These are phyloP conservation scores for Osmanthus fragrans DNA, from an alignment of 257 asterid species.

Conservation along the genomic window DNA sequence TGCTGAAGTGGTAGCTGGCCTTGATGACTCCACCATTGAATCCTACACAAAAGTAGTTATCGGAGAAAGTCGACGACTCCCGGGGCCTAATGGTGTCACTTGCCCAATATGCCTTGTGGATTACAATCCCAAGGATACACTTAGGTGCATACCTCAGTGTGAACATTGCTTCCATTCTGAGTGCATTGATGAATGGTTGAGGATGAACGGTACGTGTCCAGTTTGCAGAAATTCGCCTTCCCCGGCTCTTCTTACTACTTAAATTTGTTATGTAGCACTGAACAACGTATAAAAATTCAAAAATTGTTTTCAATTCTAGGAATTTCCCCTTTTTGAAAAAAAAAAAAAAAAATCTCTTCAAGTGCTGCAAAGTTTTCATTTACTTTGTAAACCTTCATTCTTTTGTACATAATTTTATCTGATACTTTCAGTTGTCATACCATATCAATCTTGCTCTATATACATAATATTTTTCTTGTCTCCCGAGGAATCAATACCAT, in stretches of 20 bases:
- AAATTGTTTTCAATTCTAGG: not conserved
- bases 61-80: constrained; percentile 69
- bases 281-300: not conserved
- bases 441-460: not conserved
- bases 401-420: not conserved
- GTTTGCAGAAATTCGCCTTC: constrained; percentile 35
- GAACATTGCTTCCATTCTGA: constrained; percentile 45
- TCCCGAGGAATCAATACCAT: too few species aligned
- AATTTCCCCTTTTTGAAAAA: too few species aligned
- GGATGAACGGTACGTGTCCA: constrained; percentile 35
- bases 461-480: too few species aligned
- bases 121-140: constrained; percentile 32
- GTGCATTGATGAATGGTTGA: constrained; percentile 42
- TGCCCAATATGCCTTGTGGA: constrained; percentile 47
- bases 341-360: too few species aligned
- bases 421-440: not conserved
- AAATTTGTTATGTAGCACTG: not conserved
- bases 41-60: constrained; percentile 63
- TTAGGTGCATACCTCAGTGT: constrained; percentile 42
- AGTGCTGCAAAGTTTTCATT: not conserved
- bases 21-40: constrained; percentile 64
- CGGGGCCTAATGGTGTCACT: constrained; percentile 48
- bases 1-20: constrained; percentile 33
- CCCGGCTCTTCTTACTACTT: constrained; percentile 20
- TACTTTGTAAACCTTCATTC: not conserved